Evolutionary conservation across 805 yeast genomes (phyloP).

Genomic region (Tetrapisispora phaffii): DNA sequence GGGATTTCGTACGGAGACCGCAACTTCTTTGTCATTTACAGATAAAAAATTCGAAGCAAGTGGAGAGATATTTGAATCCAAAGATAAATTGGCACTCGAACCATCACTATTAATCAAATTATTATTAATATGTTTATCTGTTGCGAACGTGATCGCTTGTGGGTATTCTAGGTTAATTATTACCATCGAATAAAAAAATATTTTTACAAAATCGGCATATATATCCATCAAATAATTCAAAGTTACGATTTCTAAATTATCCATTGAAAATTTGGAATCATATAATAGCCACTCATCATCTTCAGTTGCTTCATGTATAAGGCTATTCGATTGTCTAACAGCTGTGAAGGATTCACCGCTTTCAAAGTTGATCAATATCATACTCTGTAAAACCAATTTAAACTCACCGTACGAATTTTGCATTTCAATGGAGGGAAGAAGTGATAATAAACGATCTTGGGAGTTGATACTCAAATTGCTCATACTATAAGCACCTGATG

Average conservation of each 20-base stretch:
- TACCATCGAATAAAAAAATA: slow-evolving; percentile 17
- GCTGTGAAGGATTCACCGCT: slow-evolving; percentile 25
- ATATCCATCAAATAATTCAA: slow-evolving; percentile 11
- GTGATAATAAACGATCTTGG: slow-evolving; percentile 16
- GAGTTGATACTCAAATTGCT: slow-evolving; percentile 5
- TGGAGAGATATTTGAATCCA: neutral
- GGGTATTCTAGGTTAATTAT: slow-evolving; percentile 3
- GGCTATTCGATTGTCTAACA: slow-evolving; percentile 24
- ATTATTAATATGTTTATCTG: neutral
- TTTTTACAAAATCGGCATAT: slow-evolving; percentile 8
- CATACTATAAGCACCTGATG: slow-evolving; percentile 1
- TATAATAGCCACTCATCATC: slow-evolving; percentile 36
- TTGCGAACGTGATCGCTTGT: neutral
- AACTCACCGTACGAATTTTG: slow-evolving; percentile 24
- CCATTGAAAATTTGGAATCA: slow-evolving; percentile 31
- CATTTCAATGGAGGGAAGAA: slow-evolving; percentile 27
- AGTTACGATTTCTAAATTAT: slow-evolving; percentile 23
- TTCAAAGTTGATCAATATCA: slow-evolving; percentile 20
- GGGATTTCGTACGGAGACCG: slow-evolving; percentile 5
- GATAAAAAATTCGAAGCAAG: neutral
- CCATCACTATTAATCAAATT: neutral
- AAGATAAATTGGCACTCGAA: slow-evolving; percentile 2
- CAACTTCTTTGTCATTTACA: neutral
- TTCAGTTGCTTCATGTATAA: slow-evolving; percentile 23
- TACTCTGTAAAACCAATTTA: slow-evolving; percentile 27